Conservation (phyloP, 1,139 yeast genomes). For the Saccharomycopsis crataegensis region DNA sequence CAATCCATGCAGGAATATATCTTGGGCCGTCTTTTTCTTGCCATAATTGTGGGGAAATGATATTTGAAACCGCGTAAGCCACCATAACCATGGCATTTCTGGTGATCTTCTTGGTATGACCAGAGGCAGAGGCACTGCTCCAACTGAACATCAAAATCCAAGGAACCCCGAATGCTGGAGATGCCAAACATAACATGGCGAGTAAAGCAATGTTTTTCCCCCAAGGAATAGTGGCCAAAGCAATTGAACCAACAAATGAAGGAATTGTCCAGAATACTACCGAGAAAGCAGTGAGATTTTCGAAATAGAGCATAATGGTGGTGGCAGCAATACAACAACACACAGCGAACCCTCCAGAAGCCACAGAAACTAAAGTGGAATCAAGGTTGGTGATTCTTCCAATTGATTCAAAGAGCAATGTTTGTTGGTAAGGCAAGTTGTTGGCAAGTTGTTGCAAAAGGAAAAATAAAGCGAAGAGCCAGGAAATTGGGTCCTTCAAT, state of each 20-base stretch:
- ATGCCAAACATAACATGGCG: constrained; percentile 36
- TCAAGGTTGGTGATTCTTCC: constrained; percentile 37
- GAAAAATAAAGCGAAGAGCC: constrained; percentile 36
- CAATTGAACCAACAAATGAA: constrained; percentile 39
- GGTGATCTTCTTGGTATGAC: constrained; percentile 36
- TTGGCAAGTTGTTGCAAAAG: constrained; percentile 40
- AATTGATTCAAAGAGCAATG: constrained; percentile 35
- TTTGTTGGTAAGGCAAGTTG: constrained; percentile 41
- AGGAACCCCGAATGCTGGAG: constrained; percentile 36
- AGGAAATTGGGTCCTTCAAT: constrained; percentile 39
- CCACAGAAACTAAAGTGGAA: constrained; percentile 46
- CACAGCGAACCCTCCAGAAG: constrained; percentile 39
- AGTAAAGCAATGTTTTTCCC: constrained; percentile 35
- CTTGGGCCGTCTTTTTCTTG: constrained; percentile 34
- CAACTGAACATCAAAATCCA: constrained; percentile 37
- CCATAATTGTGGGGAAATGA: constrained; percentile 42
- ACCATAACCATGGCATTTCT: constrained; percentile 36
- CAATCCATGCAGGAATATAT: constrained; percentile 44
- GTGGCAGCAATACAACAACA: constrained; percentile 31
- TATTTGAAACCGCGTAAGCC: constrained; percentile 34
- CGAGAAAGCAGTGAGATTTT: constrained; percentile 30
- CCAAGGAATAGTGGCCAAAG: constrained; percentile 37
- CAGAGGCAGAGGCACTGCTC: constrained; percentile 31
- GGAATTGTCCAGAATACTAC: constrained; percentile 36
- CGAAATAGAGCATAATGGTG: constrained; percentile 23